Evolutionary conservation across 768 basidiomycete species (phyloP), one percentile per base, ranked within the genome.

Genomic region (Tubosaeta sp.): DNA sequence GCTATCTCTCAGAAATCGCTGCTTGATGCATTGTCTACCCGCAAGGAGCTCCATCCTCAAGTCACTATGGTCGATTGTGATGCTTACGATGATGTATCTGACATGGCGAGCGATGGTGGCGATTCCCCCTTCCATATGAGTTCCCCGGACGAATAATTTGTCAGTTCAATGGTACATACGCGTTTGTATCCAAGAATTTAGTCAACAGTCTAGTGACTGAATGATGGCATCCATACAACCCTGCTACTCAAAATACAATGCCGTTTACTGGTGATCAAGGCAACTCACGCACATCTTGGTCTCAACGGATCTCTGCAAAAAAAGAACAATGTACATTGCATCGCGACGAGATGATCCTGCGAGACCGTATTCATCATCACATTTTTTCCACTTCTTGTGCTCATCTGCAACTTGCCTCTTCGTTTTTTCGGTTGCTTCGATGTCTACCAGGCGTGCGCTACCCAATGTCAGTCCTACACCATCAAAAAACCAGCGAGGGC

Each of bases 371-470:
- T 76, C 17, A 63, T 56, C 27, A 29, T 8, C 27, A n/a, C 4
- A 4, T 52, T 73, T 76, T 63, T 80, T 82, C 22, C 76, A 72
- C 12, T 84, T 81, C 45, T 84, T 78, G 22, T 82, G 79, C 53
- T 82, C 84, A 57, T 92, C 91, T 1, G 83, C 84, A 22, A 94
- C 88, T 10, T 81, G 76, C 1, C 93, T 80, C 70, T 97, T 98
- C 1, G 95, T 95, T 59, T 91, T 95, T 67, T 98, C 97, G 0
- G 95, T 99, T 46, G 94, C 92, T 65, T 97, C 94, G 50, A 99
- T 99, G 65, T 97, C 98, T 72, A 88, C 85, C 50, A 99, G 74
- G 16, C 95, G 86, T 14, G 86, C 77, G 57, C 95, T 98, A 53
- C 27, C 7, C 13, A 9, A 5, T 1, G 26, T 25, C 27, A 25